phyloP scores from a whole-genome alignment of 1,284 basidiomycete species.

The Coniferiporia sulphurascens region DNA sequence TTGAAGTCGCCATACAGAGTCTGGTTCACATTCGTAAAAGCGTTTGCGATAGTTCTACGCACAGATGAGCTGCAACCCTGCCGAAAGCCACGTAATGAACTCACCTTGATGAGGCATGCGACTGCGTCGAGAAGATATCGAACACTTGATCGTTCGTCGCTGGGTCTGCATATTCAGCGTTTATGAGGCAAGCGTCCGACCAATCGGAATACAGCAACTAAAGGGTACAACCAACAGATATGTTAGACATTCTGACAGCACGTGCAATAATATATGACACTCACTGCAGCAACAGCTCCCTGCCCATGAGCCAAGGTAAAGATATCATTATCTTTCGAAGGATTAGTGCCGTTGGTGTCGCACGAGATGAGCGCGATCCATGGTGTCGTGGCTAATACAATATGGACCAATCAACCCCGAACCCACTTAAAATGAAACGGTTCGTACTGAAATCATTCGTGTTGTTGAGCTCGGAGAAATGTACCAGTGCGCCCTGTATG shows the following conservation, averaged over 20 bases:
- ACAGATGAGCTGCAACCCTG: not conserved
- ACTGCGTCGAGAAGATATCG: constrained; percentile 73
- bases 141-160: constrained; percentile 66
- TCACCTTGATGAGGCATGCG: constrained; percentile 37
- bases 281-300: constrained; percentile 74
- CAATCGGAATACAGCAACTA: constrained; percentile 75
- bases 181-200: constrained; percentile 71
- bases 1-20: constrained; percentile 55
- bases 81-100: constrained; percentile 15
- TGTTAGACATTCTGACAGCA: not conserved
- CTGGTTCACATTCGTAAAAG: constrained; percentile 38
- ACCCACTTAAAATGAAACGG: constrained; percentile 32
- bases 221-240: not conserved
- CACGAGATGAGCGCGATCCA: constrained; percentile 88
- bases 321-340: constrained; percentile 58
- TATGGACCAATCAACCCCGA: not conserved
- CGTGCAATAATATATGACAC: constrained; percentile 24
- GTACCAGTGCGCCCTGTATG: constrained; percentile 66
- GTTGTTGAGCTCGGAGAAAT: constrained; percentile 63
- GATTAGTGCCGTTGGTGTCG: constrained; percentile 66
- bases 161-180: constrained; percentile 63
- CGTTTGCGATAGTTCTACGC: constrained; percentile 15
- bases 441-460: constrained; percentile 27
- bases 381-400: constrained; percentile 58
- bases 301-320: constrained; percentile 74